These are phyloP conservation scores for Brassica rapa DNA, from an alignment of 345 rosid genomes.

Conservation along the genomic window DNA sequence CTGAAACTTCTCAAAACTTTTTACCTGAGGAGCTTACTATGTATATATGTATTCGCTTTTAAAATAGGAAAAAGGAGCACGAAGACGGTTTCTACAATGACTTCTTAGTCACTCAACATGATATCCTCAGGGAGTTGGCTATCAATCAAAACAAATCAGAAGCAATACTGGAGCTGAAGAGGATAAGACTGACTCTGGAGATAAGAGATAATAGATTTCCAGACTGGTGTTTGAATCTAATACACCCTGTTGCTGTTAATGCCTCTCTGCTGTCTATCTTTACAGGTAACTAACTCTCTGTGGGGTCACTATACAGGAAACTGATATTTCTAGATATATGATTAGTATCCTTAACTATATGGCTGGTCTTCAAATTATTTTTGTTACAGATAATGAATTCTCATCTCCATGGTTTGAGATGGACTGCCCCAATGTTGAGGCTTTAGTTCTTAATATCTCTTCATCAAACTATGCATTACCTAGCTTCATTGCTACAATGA, in stretches of 20 bases:
- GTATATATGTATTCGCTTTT: not conserved
- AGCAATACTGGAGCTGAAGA: conserved; percentile 11
- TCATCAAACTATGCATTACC: conserved; percentile 50
- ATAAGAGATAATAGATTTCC: conserved; percentile 41
- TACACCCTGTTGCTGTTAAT: not conserved
- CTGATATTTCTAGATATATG: not conserved
- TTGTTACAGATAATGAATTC: conserved; percentile 52
- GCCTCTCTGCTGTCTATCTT: conserved; percentile 49
- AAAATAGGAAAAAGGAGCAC: conserved; percentile 34
- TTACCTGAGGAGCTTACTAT: not conserved
- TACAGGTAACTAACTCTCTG: conserved; percentile 39
- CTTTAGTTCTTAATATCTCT: conserved; percentile 48
- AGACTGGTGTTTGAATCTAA: conserved; percentile 44
- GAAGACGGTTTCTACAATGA: conserved; percentile 46
- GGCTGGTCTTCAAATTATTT: not conserved
- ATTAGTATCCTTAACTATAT: not conserved
- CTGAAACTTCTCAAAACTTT: not conserved
- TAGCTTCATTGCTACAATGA: conserved; percentile 48
- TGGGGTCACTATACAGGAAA: not conserved
- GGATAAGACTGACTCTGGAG: conserved; percentile 45
- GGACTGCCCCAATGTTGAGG: conserved; percentile 29
- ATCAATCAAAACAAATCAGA: conserved; percentile 21
- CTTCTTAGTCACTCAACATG: conserved; percentile 53
- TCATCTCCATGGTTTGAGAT: conserved; percentile 45
- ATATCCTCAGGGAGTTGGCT: conserved; percentile 54